phyloP scores from a whole-genome alignment of 805 yeast genomes.

The Blastobotrys mokoenaii region DNA sequence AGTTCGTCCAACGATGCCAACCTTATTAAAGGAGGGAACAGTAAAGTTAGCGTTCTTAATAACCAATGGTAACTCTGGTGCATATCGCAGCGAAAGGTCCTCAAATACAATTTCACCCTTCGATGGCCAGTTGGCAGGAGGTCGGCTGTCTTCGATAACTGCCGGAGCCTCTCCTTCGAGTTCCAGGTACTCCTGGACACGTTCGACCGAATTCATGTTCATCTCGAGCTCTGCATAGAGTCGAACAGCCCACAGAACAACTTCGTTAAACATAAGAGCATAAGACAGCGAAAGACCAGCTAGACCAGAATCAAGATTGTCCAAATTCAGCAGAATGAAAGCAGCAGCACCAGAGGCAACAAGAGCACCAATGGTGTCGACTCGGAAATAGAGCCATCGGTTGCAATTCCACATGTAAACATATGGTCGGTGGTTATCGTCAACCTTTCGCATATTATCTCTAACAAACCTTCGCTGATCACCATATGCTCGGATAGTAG shows the following conservation, averaged over 20 bases:
- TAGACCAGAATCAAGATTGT: conserved; percentile 74
- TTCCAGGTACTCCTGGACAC: conserved; percentile 76
- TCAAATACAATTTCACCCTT: conserved; percentile 70
- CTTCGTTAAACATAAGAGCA: conserved; percentile 81
- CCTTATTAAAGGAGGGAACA: conserved; percentile 68
- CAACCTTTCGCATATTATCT: conserved; percentile 73
- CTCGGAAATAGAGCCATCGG: conserved; percentile 85
- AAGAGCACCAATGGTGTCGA: conserved; percentile 74
- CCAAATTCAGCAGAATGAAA: conserved; percentile 61
- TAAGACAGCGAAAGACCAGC: conserved; percentile 93
- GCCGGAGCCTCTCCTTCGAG: conserved; percentile 84
- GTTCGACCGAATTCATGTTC: conserved; percentile 94
- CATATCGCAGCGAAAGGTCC: conserved; percentile 76
- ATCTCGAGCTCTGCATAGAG: conserved; percentile 85
- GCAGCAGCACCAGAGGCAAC: conserved; percentile 77
- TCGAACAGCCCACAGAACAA: conserved; percentile 89
- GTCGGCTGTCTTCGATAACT: conserved; percentile 52
- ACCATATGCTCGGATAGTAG: conserved; percentile 94
- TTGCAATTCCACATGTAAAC: conserved; percentile 93
- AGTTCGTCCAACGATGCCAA: conserved; percentile 96
- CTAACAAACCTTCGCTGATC: conserved; percentile 78
- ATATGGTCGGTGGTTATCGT: conserved; percentile 82
- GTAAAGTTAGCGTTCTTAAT: conserved; percentile 79
- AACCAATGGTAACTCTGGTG: conserved; percentile 85
- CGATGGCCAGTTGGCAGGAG: conserved; percentile 74